These are phyloP conservation scores for Pneumocystis canis DNA, from an alignment of 1,139 yeast genomes.

Conservation along the genomic window DNA sequence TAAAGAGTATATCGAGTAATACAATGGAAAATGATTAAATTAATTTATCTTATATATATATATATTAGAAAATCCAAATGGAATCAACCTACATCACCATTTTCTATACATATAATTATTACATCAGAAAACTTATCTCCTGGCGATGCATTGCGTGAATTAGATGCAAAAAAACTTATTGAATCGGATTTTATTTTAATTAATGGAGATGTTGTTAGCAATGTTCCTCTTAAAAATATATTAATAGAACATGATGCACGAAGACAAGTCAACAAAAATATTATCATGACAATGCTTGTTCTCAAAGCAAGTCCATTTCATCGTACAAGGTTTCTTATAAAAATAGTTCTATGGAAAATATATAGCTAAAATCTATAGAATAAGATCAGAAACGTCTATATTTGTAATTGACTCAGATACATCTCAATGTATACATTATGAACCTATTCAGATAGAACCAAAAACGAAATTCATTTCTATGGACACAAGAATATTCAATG, in stretches of 20 bases:
- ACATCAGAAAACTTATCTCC: slow-evolving; percentile 83
- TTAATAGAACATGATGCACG: slow-evolving; percentile 59
- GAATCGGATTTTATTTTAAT: slow-evolving; percentile 79
- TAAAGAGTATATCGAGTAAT: slow-evolving; percentile 52
- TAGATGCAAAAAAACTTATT: slow-evolving; percentile 79
- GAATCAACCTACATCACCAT: slow-evolving; percentile 61
- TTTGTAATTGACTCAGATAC: slow-evolving; percentile 64
- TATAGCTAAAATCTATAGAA: slow-evolving; percentile 15
- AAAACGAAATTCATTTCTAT: slow-evolving; percentile 34
- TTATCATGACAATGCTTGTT: slow-evolving; percentile 85
- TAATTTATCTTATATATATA: too few relatives aligned
- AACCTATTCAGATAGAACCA: slow-evolving; percentile 26
- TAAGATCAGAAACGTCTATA: slow-evolving; percentile 62
- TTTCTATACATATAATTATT: slow-evolving; percentile 59
- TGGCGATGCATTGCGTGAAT: slow-evolving; percentile 93
- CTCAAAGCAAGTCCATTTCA: slow-evolving; percentile 78
- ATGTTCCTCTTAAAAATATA: slow-evolving; percentile 63
- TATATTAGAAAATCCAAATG: slow-evolving; percentile 46
- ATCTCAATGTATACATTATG: slow-evolving; percentile 69
- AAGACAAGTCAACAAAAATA: slow-evolving; percentile 61
- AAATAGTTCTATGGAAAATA: slow-evolving; percentile 22
- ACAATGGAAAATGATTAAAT: background rate
- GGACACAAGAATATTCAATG: slow-evolving; percentile 65
- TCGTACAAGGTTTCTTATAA: slow-evolving; percentile 38
- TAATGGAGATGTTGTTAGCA: slow-evolving; percentile 88